Base-by-base conservation (phyloP, 208 protist species). In the Balamuthia mandrillaris region DNA sequence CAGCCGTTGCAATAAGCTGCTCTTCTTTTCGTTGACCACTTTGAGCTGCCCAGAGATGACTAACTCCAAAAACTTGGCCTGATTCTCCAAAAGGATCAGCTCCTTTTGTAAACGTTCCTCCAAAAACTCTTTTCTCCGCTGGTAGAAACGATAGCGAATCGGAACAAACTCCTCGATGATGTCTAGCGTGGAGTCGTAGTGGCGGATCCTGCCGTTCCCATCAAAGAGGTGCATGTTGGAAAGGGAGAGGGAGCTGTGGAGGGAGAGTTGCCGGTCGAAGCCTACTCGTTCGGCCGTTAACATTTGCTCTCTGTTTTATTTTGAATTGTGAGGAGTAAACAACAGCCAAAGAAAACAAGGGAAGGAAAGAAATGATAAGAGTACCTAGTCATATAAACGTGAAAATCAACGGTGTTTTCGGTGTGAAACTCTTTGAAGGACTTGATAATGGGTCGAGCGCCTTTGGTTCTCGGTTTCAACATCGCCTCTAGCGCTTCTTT, bases 81-180 rank as follows among this genome's bases (percentile, higher is more conserved):
- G 98, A 93, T 99, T 99, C 85, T 97, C 91, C 35, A 99, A 89
- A 90, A 97, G 97, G 47, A 87, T 91, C 31, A 96, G 93, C 75
- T 93, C 77, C 3, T 92, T 91, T 6, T 85, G 85, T 42, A 99
- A 90, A 49, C 96, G 88, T 52, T 93, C 92, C 18, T 98, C 74
- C 21, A 98, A 84, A 86, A 96, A 94, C 5, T 95, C 92, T 84
- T 88, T 99, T 75, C 99, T 93, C 89, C 96, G 96, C 39, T 94
- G 87, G 91, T 99, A 99, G 88, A 91, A 96, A 45, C 97, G 89
- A 3, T 99, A 88, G 70, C 99, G 94, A 12, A 99, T 47, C 2
- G 90, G 60, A 88, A 96, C 99, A 88, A 99, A 99, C n/a, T 98
- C 95, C 54, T 95, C 88, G 4, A 99, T 81, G n/a, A 99, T 95